Evolutionary conservation across 2,329 filamentous ascomycete species (phyloP), one percentile per base, ranked within the genome.

Genomic region (Trichophyton schoenleinii): DNA sequence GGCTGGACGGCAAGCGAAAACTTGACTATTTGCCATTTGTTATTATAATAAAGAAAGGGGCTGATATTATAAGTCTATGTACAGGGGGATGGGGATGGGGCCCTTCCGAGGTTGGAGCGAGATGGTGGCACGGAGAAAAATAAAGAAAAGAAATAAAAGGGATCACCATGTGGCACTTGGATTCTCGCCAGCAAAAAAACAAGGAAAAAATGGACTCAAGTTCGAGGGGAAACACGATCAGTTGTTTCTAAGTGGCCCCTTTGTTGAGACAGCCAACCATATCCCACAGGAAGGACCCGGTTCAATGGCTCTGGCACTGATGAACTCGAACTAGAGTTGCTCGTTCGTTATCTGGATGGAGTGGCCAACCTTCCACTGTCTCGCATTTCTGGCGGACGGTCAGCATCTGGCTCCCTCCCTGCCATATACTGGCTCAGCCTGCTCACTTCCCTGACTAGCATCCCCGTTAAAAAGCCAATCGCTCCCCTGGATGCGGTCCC

Each of bases 321-420:
- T 9, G 15, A 18, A 20, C 31, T 55, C 6, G 15, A 55, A 2
- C 31, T 18, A 55, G 28, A 55, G 13, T 28, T 18, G n/a, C 49
- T 36, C 20, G n/a, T 55, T 25, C 20, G n/a, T 55, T 25, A 7
- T 18, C 3, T 22, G 22, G 15, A 49, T 49, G 44, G 18, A 8
- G n/a, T 31, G 28, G 28, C 28, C 28, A 31, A 8, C 22, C 46
- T 25, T 49, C 6, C 5, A 49, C 11, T 36, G 5, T 55, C n/a
- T 36, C 49, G 13, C 20, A 3, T 36, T 8, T 15, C 28, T 36
- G 34, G 28, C 8, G 25, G 34, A 38, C 3, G 34, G 34, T 11
- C 28, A 13, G 20, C 49, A 9, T 69, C 70, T 11, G 70, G 68
- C 62, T 69, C 67, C 11, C 64, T 66, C 52, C 70, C 70, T 20